Evolutionary conservation across 257 asterid genomes (phyloP), one percentile per base, ranked within the genome.

Genomic region (Capsicum rhomboideum): DNA sequence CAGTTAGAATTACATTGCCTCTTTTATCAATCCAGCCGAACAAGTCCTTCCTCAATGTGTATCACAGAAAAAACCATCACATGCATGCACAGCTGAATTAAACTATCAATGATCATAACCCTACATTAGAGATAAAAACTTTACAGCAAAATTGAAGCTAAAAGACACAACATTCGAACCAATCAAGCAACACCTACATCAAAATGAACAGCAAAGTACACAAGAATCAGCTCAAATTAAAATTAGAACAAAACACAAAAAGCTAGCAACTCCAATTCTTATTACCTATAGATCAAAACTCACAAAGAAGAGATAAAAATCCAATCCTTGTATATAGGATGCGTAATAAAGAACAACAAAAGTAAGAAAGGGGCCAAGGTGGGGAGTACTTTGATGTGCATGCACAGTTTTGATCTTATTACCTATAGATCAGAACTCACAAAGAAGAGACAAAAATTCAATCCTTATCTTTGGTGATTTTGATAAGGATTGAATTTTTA

Each of bases 201-300:
- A 64, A 66, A 83, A 72, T 56, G 83, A 87, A 84, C 88, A 78
- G 59, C 26, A 85, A 74, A 79, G 37, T 5, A 2, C 2, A 2
- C 37, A 34, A 34, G 80, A 90, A 90, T 83, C 83, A 91, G 91
- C 93, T 89, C 83, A 85, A 86, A 87, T 89, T 83, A 84, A 88
- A 89, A 63, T 31, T 2, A 34, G 4, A 34, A 34, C 4, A 61
- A 61, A 82, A 44, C 42, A 86, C 29, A 31, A 58, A 59, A 82
- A 37, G 58, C 6, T 34, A 34, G 37, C 37, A 34, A n/a, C 37
- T 34, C 37, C 37, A 34, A 34, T n/a, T n/a, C n/a, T n/a, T n/a
- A n/a, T n/a, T n/a, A n/a, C n/a, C n/a, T n/a, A n/a, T n/a, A n/a
- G n/a, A n/a, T n/a, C n/a, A n/a, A n/a, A n/a, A n/a, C n/a, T n/a